Base-by-base conservation (phyloP, 345 rosid genomes). In the Ceriops decandra region DNA sequence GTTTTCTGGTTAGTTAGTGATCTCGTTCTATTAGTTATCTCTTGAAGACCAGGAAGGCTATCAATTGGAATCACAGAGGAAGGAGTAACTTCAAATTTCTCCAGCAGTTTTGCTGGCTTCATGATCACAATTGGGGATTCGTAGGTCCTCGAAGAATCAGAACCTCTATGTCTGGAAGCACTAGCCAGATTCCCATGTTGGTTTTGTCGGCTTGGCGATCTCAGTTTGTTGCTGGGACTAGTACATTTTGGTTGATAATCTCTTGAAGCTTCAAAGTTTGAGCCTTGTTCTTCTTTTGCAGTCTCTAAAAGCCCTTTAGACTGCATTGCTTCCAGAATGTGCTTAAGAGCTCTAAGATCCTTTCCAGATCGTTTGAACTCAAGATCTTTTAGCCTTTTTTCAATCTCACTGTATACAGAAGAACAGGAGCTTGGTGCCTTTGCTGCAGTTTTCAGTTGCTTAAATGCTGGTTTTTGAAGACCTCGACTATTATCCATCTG, bases 91-190 rank as follows among this genome's bases (percentile, higher is more conserved):
- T 83, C 82, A 64, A 85, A 82, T 79, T 87, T 87, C 54, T 85
- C 91, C 56, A 85, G 82, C 51, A 83, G 90, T 78, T 89, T 93
- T 63, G 93, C 91, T 22, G 97, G 95, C 81, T 93, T 93, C 95
- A 93, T 93, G 68, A 93, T 91, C 79, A 93, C 97, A 35, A 93
- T 91, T 42, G 96, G 96, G 49, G 97, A 93, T 64, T 91, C 96
- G 79, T 73, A 86, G 4, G 77, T 72, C 79, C 77, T 81, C 16
- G 65, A 72, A 76, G 85, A 82, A 71, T 83, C 70, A 1, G 77
- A 75, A 63, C 68, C 81, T 63, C 77, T 77, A 1, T 54, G 38
- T 63, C 70, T 65, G 60, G 87, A 72, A 72, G 80, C 61, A 76
- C 59, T 75, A 57, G 52, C 74, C 32, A 67, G 63, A 69, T 72